These are phyloP conservation scores for Umbilicaria muhlenbergii DNA, from an alignment of 495 filamentous ascomycete species.

Conservation along the genomic window DNA sequence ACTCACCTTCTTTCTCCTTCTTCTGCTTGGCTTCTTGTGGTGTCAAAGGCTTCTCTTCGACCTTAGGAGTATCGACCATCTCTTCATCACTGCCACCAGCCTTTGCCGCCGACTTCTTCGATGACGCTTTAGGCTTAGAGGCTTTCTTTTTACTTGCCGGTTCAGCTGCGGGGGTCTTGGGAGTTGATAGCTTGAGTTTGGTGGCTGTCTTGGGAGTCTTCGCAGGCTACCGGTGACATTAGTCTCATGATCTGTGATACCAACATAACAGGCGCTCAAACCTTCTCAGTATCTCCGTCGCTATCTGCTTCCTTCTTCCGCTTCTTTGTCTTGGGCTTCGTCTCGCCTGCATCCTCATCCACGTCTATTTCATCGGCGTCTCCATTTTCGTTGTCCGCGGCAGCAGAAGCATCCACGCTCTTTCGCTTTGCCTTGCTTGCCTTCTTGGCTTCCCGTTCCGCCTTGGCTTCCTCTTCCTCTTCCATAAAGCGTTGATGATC, in stretches of 20 bases:
- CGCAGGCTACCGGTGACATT: slow-evolving; percentile 21
- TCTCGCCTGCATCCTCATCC: slow-evolving; percentile 31
- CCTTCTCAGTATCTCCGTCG: slow-evolving; percentile 52
- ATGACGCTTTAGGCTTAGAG: slow-evolving; percentile 40
- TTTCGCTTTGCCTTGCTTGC: slow-evolving; percentile 32
- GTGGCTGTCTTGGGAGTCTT: slow-evolving; percentile 46
- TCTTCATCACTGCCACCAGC: slow-evolving; percentile 30
- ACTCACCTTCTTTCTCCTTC: slow-evolving; percentile 52
- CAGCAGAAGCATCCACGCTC: slow-evolving; percentile 29
- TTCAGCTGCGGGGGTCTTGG: slow-evolving; percentile 30
- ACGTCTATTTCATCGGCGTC: slow-evolving; percentile 69
- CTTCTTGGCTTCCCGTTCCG: slow-evolving; percentile 41
- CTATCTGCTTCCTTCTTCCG: slow-evolving; percentile 51
- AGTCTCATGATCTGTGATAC: neutral
- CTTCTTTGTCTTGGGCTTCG: slow-evolving; percentile 46
- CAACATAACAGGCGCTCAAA: slow-evolving; percentile 20
- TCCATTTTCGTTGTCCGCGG: slow-evolving; percentile 36
- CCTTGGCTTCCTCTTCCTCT: slow-evolving; percentile 48
- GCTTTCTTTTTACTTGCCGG: slow-evolving; percentile 35
- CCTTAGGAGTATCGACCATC: slow-evolving; percentile 27
- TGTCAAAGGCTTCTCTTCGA: slow-evolving; percentile 36
- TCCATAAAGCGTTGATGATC: slow-evolving; percentile 42
- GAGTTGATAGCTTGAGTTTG: slow-evolving; percentile 37
- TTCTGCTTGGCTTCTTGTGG: slow-evolving; percentile 47
- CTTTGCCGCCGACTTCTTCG: slow-evolving; percentile 25